Evolutionary conservation across 2,329 filamentous ascomycete genomes (phyloP).

Genomic region (Clonostachys solani): DNA sequence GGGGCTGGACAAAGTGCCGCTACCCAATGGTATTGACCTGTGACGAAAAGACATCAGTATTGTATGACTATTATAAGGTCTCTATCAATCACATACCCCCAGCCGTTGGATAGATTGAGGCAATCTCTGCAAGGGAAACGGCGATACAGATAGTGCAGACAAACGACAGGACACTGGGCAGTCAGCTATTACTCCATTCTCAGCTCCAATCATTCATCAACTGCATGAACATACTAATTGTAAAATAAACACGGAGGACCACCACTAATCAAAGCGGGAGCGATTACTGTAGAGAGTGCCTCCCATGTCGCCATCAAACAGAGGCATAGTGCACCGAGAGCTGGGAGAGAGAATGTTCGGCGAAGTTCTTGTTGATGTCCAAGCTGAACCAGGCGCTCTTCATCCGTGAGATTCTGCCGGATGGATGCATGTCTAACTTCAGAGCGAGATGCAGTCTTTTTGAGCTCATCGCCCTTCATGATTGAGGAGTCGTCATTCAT

Average conservation of each 20-base stretch:
- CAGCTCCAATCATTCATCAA: constrained; percentile 20
- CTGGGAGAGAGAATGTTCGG: no score
- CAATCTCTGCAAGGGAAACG: constrained; percentile 29
- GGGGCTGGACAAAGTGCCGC: constrained; percentile 20
- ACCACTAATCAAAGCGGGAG: constrained; percentile 34
- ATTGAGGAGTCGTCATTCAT: no score
- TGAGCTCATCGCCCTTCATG: no score
- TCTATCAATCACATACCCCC: constrained; percentile 12
- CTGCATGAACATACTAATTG: constrained; percentile 24
- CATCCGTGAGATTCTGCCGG: no score
- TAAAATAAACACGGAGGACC: constrained; percentile 41
- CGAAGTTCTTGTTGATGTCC: no score
- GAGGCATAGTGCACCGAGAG: no score
- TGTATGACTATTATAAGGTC: neutral
- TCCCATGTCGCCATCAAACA: constrained; percentile 33
- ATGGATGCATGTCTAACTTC: no score
- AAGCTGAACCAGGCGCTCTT: no score
- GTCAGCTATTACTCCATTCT: no score
- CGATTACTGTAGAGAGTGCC: constrained; percentile 38
- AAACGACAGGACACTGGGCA: constrained; percentile 24
- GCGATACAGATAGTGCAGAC: constrained; percentile 19
- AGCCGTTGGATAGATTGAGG: constrained; percentile 27
- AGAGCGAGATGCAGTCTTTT: no score
- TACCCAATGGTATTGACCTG: constrained; percentile 42
- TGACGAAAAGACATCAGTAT: neutral